Conservation (phyloP, 768 basidiomycete species). For the Sporobolomyces pararoseus region DNA sequence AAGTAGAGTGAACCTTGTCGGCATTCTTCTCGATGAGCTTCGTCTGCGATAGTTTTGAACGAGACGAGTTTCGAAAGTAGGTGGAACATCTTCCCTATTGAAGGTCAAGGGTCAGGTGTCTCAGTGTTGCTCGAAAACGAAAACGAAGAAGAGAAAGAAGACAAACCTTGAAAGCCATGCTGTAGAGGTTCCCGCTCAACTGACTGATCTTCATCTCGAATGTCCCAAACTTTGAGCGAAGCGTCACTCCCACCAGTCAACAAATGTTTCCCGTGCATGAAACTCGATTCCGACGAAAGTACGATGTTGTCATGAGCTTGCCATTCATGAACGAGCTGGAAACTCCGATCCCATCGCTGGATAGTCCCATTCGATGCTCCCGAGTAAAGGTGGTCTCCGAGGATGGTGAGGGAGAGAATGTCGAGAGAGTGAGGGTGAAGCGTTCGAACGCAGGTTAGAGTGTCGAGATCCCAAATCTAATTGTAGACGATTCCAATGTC, state of each 20-base stretch:
- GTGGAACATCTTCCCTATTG: slow-evolving; percentile 40
- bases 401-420: slow-evolving; percentile 71
- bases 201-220: background rate
- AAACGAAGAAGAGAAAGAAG: too few relatives aligned
- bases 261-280: background rate
- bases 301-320: slow-evolving; percentile 73
- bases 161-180: slow-evolving; percentile 35
- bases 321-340: slow-evolving; percentile 81
- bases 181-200: background rate
- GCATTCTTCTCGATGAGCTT: slow-evolving; percentile 68
- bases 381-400: slow-evolving; percentile 58
- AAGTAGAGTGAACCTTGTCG: slow-evolving; percentile 91
- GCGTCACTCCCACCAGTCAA: slow-evolving; percentile 84
- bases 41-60: slow-evolving; percentile 73
- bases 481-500: background rate
- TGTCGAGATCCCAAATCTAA: slow-evolving; percentile 74
- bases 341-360: slow-evolving; percentile 76
- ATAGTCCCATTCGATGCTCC: slow-evolving; percentile 61
- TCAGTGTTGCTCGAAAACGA: too few relatives aligned
- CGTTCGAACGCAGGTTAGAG: slow-evolving; percentile 75
- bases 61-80: slow-evolving; percentile 63
- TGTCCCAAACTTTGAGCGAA: slow-evolving; percentile 64
- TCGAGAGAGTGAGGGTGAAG: slow-evolving; percentile 66
- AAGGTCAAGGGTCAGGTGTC: background rate
- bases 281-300: slow-evolving; percentile 49